phyloP scores from a whole-genome alignment of 129 eudicot genomes.

The Smallanthus sonchifolius region DNA sequence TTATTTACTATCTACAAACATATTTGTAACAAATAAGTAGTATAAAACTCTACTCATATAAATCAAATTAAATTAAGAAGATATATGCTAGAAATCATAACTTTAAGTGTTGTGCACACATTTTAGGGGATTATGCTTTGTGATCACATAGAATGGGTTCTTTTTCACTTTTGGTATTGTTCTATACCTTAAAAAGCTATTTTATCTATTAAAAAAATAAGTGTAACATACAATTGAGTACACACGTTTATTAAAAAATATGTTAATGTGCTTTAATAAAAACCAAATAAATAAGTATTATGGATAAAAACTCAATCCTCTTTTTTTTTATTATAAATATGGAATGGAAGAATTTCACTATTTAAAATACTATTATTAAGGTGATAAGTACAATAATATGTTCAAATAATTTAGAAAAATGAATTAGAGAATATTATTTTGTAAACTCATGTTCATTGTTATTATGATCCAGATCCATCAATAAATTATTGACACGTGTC shows the following conservation, averaged over 20 bases:
- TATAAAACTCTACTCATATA: background rate
- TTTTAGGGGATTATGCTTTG: slow-evolving; percentile 13
- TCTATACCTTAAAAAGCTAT: background rate
- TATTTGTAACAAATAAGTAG: background rate
- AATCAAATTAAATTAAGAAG: background rate
- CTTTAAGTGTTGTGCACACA: background rate
- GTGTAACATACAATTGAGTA: background rate
- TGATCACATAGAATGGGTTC: slow-evolving; percentile 23
- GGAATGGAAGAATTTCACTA: background rate
- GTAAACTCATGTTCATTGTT: background rate
- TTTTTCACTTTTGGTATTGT: slow-evolving; percentile 10
- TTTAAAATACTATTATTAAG: background rate
- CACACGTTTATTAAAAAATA: background rate
- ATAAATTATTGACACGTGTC: slow-evolving; percentile 11
- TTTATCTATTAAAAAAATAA: background rate
- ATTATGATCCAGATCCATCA: slow-evolving; percentile 26
- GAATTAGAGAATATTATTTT: background rate
- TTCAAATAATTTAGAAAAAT: background rate
- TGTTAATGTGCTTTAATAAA: background rate
- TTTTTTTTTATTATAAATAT: background rate
- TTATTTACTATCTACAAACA: background rate
- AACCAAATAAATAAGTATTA: background rate
- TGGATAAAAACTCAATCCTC: background rate
- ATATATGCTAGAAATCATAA: slow-evolving; percentile 1
- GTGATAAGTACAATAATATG: background rate